A percentile compares a stretch with the other conserved stretches of the same genome.
These are phyloP conservation scores for Amanita pseudoporphyria DNA, from an alignment of 768 basidiomycete species.

Conservation along the genomic window DNA sequence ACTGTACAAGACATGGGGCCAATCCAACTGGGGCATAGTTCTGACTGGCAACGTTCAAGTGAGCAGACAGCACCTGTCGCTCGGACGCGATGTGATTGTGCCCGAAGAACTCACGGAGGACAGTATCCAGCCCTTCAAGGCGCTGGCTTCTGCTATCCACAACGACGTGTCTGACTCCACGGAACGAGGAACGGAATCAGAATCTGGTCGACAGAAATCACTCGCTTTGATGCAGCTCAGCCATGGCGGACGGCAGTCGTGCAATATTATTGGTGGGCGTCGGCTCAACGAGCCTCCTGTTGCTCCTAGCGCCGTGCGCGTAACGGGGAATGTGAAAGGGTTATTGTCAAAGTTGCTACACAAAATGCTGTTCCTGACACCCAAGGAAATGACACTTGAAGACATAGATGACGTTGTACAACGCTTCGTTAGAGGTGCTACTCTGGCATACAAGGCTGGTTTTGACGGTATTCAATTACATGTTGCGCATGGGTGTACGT, in stretches of 20 bases:
- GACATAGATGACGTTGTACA: slow-evolving; percentile 57
- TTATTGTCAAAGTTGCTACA: slow-evolving; percentile 31
- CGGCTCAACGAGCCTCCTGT: slow-evolving; percentile 46
- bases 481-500: slow-evolving; percentile 78
- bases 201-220: slow-evolving; percentile 14
- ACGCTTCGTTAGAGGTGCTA: slow-evolving; percentile 59
- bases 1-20: slow-evolving; percentile 70
- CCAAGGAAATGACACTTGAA: slow-evolving; percentile 40
- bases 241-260: slow-evolving; percentile 78
- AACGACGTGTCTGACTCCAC: slow-evolving; percentile 11
- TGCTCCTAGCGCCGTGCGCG: slow-evolving; percentile 57
- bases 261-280: slow-evolving; percentile 65
- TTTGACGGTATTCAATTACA: slow-evolving; percentile 88
- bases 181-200: neutral
- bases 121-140: slow-evolving; percentile 38
- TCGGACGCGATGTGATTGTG: slow-evolving; percentile 66
- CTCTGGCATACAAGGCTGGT: slow-evolving; percentile 52
- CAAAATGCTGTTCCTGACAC: slow-evolving; percentile 51
- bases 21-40: slow-evolving; percentile 79
- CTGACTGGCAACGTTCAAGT: slow-evolving; percentile 83
- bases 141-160: slow-evolving; percentile 43
- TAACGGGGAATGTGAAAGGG: slow-evolving; percentile 25
- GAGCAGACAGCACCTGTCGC: slow-evolving; percentile 44
- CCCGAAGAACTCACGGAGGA: slow-evolving; percentile 35
- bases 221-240: slow-evolving; percentile 77